These are phyloP conservation scores for Gracilaria domingensis DNA, from an alignment of 23 red algal species.

Conservation along the genomic window DNA sequence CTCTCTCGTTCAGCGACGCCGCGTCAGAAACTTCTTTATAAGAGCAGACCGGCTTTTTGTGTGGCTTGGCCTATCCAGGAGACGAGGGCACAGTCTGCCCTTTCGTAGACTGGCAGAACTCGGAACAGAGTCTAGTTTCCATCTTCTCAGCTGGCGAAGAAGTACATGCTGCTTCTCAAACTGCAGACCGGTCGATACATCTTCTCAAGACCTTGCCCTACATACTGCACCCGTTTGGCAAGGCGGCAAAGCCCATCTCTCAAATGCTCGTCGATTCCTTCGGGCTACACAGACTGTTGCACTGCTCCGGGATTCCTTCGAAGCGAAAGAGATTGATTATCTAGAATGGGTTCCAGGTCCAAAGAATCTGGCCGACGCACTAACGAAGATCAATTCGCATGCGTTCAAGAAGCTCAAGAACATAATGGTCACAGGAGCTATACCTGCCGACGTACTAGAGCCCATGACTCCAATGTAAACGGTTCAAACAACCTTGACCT, in stretches of 20 bases:
- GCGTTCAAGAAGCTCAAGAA: not conserved
- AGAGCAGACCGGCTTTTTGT: slow-evolving; percentile 1
- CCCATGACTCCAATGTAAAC: not conserved
- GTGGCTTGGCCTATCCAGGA: not conserved
- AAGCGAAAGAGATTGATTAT: not conserved
- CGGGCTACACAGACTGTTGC: not conserved
- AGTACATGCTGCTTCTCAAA: slow-evolving; percentile 2
- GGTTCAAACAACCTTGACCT: too few species aligned
- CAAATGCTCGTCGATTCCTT: not conserved
- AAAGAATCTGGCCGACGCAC: not conserved
- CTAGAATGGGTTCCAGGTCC: not conserved
- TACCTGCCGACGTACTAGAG: not conserved
- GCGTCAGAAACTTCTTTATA: not conserved
- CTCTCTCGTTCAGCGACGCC: not conserved
- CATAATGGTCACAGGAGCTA: not conserved
- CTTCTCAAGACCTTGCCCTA: not conserved
- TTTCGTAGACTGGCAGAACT: slow-evolving; percentile 14
- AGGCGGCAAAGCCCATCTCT: not conserved
- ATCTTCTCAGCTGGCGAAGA: not conserved
- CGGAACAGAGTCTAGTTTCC: not conserved
- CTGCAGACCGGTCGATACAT: not conserved
- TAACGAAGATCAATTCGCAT: not conserved
- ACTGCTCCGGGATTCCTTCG: slow-evolving; percentile 7
- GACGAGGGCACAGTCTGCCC: not conserved
- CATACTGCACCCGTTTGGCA: not conserved